Base-by-base conservation (phyloP, 129 eudicot species). In the Deinandra increscens region DNA sequence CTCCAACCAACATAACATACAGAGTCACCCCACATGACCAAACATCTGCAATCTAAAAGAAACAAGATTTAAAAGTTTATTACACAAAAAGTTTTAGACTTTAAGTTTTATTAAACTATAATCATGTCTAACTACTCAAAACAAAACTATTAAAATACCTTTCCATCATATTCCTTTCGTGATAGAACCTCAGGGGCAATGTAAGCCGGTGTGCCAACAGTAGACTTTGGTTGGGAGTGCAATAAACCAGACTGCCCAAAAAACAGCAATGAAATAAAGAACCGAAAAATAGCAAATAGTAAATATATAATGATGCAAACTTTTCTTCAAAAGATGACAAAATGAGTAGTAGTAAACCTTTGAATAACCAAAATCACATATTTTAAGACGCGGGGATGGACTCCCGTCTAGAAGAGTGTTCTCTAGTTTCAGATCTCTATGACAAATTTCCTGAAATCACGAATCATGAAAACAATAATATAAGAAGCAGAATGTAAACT, bases 131-230 rank as follows among this genome's bases (percentile, higher is more conserved):
- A 73, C 38, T 33, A 12, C 9, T 19, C 3, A 50, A 70, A 63
- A 22, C 22, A 26, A 26, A 26, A 26, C 31, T 63, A n/a, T n/a
- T n/a, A 42, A 78, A 54, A 39, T 85, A 87, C 97, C 95, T 91
- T 91, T 11, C 97, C 97, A 54, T 91, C 97, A 72, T 91, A 87
- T 85, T 91, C 97, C 81, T 84, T 83, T 49, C 87, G 77, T 23
- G 97, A 87, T 33, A 91, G 78, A 15, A 91, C 89, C 81, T 91
- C 97, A 1, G 97, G 97, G 62, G 97, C 95, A 73, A 91, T 91
- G 75, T 91, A 91, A 36, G 97, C 97, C 8, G 97, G 97, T 11
- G 97, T 91, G 61, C 97, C 97, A 10, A 91, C 95, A 9, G 97
- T 85, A 15, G 97, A 91, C 75, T 91, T 91, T 58, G 97, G 95